These are phyloP conservation scores for Colletotrichum phormii DNA, from an alignment of 2,329 filamentous ascomycete species.

Conservation along the genomic window DNA sequence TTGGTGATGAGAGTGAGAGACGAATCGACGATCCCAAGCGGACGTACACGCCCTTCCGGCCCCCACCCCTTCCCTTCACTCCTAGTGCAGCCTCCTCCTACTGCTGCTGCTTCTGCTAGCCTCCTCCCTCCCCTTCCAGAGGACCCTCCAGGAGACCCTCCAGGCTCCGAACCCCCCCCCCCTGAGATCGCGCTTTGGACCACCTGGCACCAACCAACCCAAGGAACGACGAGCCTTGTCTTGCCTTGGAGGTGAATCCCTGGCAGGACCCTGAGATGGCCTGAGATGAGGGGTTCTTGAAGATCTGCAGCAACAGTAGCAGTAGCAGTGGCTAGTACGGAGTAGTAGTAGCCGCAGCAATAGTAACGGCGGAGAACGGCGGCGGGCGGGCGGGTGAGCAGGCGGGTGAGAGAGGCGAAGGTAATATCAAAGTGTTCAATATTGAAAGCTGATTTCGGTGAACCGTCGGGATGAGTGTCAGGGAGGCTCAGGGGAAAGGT, in stretches of 20 bases:
- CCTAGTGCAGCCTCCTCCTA: too few species aligned
- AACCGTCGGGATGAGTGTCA: not conserved
- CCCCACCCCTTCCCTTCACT: not conserved
- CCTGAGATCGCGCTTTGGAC: not conserved
- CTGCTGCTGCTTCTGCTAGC: not conserved
- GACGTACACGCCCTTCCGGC: too few species aligned
- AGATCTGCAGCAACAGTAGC: slow-evolving; percentile 5
- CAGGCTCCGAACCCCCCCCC: too few species aligned
- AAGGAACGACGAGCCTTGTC: not conserved
- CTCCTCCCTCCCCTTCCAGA: not conserved
- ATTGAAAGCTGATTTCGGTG: not conserved
- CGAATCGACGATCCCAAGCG: not conserved
- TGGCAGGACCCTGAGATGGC: slow-evolving; percentile 20
- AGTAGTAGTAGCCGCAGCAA: not conserved
- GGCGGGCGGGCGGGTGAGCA: not conserved
- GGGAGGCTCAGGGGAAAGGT: not conserved
- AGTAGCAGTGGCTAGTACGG: not conserved
- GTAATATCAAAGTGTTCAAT: not conserved
- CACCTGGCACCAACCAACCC: not conserved
- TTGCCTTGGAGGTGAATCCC: not conserved
- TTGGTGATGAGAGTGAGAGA: not conserved
- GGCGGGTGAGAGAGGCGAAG: too few species aligned
- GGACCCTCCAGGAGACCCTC: too few species aligned
- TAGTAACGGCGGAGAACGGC: not conserved
- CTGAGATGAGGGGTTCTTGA: slow-evolving; percentile 7